Percentiles rank a stretch among this genome's conserved stretches.
Evolutionary conservation across 129 eudicot species (phyloP).

Genomic region (carrot (Daucus carota)): DNA sequence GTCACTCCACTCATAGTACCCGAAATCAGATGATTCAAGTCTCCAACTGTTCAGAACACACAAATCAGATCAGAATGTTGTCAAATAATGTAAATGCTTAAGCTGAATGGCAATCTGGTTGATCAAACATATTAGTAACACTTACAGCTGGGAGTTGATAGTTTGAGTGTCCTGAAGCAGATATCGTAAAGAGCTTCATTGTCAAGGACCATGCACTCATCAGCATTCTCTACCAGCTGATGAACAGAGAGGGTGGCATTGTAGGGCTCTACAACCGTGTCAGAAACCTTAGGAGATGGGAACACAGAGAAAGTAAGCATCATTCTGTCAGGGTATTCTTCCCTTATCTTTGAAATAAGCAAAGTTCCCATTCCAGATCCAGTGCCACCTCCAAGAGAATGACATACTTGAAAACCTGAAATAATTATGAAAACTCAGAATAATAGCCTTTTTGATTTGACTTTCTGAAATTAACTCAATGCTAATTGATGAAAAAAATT

Average conservation of each 20-base stretch:
- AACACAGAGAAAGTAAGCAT: conserved; percentile 28
- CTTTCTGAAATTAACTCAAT: background rate
- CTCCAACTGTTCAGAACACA: conserved; percentile 16
- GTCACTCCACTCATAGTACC: conserved; percentile 28
- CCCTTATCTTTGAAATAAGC: conserved; percentile 22
- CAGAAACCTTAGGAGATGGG: conserved; percentile 23
- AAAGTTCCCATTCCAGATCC: conserved; percentile 25
- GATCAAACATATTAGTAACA: background rate
- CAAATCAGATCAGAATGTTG: conserved; percentile 1
- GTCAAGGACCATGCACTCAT: conserved; percentile 25
- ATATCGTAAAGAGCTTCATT: conserved; percentile 25
- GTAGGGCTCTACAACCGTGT: conserved; percentile 27
- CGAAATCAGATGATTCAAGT: conserved; percentile 23
- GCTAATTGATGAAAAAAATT: background rate
- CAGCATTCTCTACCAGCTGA: conserved; percentile 24
- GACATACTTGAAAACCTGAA: conserved; percentile 25
- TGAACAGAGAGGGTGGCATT: conserved; percentile 25
- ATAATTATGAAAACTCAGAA: background rate
- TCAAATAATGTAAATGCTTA: background rate
- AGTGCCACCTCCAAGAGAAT: conserved; percentile 23
- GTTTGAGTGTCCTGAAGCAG: conserved; percentile 27
- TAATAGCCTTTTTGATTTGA: background rate
- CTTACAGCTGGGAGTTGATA: conserved; percentile 23
- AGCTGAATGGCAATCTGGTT: background rate
- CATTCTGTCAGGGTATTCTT: conserved; percentile 25